Conservation (phyloP, 1,139 yeast genomes). For the Hemisphaericaspora lyxosophila region DNA sequence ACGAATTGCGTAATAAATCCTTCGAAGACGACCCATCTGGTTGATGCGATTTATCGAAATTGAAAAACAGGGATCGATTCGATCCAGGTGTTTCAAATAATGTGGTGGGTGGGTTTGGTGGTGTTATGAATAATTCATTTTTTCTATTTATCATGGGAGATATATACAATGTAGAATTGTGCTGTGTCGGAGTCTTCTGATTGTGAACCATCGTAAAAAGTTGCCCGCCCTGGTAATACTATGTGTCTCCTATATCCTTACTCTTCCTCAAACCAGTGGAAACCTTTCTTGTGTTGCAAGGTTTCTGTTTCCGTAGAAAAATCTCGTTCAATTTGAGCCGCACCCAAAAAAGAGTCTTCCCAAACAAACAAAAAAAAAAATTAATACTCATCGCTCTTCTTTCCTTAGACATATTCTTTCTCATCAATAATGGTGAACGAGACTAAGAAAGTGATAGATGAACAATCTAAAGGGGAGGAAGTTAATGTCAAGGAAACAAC, state of each 20-base stretch:
- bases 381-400: constrained; percentile 1
- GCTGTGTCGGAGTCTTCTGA: constrained; percentile 45
- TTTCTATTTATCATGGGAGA: constrained; percentile 57
- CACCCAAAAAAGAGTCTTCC: too few species aligned
- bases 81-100: constrained; percentile 47
- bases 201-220: constrained; percentile 36
- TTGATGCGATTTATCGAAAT: constrained; percentile 22
- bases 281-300: background rate
- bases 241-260: too few species aligned
- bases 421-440: background rate
- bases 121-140: constrained; percentile 52
- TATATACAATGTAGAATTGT: constrained; percentile 61
- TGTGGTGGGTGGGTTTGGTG: constrained; percentile 46
- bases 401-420: too few species aligned
- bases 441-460: constrained; percentile 1
- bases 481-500: background rate
- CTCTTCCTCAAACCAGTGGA: too few species aligned
- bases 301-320: too few species aligned
- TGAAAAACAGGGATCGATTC: constrained; percentile 41
- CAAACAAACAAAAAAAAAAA: constrained; percentile 2
- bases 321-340: too few species aligned
- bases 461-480: constrained; percentile 2
- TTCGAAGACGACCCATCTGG: background rate
- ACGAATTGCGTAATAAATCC: constrained; percentile 5
- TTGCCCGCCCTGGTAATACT: too few species aligned